Evolutionary conservation across 352 stramenopile genomes (phyloP).

Genomic region (Globisporangium camurandrum): DNA sequence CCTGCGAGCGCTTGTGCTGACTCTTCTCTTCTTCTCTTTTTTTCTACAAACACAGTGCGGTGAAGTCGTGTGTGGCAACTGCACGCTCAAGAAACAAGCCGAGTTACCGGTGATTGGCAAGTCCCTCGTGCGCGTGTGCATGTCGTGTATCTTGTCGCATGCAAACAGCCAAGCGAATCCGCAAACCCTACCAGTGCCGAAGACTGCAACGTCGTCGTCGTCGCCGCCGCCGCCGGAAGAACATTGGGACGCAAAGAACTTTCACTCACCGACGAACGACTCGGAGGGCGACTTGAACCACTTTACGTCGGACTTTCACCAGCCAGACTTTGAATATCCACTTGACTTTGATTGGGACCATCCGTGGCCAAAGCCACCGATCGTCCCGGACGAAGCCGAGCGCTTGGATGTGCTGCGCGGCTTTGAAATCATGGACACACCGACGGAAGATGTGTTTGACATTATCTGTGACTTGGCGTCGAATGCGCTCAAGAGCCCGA

Average conservation of each 20-base stretch:
- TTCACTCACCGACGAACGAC: slow-evolving; percentile 73
- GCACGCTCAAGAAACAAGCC: slow-evolving; percentile 81
- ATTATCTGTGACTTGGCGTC: slow-evolving; percentile 85
- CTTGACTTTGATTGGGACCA: slow-evolving; percentile 87
- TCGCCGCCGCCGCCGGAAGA: slow-evolving; percentile 37
- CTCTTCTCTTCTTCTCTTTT: slow-evolving; percentile 1
- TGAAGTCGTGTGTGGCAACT: slow-evolving; percentile 85
- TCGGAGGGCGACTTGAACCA: slow-evolving; percentile 71
- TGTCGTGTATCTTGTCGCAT: slow-evolving; percentile 86
- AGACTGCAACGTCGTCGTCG: slow-evolving; percentile 34
- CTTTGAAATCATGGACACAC: slow-evolving; percentile 86
- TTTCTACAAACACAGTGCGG: slow-evolving; percentile 42
- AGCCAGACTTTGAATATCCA: slow-evolving; percentile 79
- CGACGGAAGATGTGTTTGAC: slow-evolving; percentile 82
- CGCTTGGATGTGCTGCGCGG: slow-evolving; percentile 69
- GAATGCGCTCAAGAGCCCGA: slow-evolving; percentile 82
- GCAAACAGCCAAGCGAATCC: slow-evolving; percentile 72
- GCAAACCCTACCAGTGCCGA: slow-evolving; percentile 36
- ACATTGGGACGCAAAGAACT: slow-evolving; percentile 76
- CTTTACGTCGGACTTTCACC: slow-evolving; percentile 71
- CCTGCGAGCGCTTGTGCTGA: no score
- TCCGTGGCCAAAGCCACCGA: slow-evolving; percentile 78
- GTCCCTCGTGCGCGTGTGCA: slow-evolving; percentile 82
- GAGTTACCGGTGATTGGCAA: slow-evolving; percentile 80
- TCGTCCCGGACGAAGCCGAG: slow-evolving; percentile 56